Percentiles rank a stretch among this genome's conserved stretches.
phyloP scores from a whole-genome alignment of 176 grass and related monocot genomes.

The Pharus latifolius region DNA sequence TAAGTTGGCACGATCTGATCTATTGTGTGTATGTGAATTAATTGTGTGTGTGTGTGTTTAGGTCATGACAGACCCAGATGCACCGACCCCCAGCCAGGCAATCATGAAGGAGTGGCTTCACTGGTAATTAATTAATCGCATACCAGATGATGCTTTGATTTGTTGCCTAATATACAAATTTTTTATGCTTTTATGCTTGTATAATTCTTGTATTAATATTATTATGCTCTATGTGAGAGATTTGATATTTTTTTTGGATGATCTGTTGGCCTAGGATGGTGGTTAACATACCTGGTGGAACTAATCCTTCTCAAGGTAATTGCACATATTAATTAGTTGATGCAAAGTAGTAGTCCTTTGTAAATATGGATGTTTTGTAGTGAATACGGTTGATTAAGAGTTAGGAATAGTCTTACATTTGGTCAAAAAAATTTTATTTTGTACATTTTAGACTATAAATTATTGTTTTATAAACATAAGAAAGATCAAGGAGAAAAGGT shows the following conservation, averaged over 20 bases:
- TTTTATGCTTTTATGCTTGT: neutral
- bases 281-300: conserved; percentile 75
- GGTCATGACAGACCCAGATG: conserved; percentile 77
- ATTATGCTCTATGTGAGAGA: neutral
- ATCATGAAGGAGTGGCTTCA: conserved; percentile 66
- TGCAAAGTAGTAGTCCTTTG: neutral
- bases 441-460: no score
- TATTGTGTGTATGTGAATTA: neutral
- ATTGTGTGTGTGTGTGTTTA: neutral
- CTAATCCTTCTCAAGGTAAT: conserved; percentile 71
- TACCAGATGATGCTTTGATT: neutral
- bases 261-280: conserved; percentile 40
- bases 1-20: neutral
- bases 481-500: no score
- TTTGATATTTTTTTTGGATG: neutral
- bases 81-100: conserved; percentile 74
- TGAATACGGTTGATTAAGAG: no score
- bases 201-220: neutral
- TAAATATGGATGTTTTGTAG: no score
- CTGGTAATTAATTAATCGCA: conserved; percentile 36
- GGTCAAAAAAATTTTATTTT: no score
- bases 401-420: no score
- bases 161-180: neutral
- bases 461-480: no score
- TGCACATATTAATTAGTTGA: no score